Evolutionary conservation across 2,329 filamentous ascomycete genomes (phyloP).

Genomic region (Hypoxylon sp.): DNA sequence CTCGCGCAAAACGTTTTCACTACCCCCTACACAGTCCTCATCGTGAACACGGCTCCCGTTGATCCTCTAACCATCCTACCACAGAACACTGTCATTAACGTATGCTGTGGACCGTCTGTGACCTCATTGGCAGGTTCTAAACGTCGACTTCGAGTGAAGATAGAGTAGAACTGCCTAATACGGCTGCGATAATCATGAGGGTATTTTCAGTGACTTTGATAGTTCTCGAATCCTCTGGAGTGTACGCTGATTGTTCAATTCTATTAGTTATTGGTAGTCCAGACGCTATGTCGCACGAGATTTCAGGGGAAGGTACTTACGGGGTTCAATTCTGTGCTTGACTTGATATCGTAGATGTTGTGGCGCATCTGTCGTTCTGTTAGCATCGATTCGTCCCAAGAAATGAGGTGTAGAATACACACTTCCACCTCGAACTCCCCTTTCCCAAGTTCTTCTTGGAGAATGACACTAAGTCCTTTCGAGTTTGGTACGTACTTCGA

Average conservation of each 20-base stretch:
- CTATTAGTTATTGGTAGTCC: not conserved
- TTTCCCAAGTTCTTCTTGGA: constrained; percentile 2
- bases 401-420: no score
- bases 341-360: constrained; percentile 11
- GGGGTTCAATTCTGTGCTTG: not conserved
- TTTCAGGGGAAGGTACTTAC: not conserved
- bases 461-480: constrained; percentile 2
- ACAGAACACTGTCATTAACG: not conserved
- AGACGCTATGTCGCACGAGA: not conserved
- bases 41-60: no score
- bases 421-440: constrained; percentile 6
- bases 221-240: not conserved
- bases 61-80: not conserved
- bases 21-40: no score
- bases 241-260: not conserved
- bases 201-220: not conserved
- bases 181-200: not conserved
- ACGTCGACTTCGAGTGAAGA: not conserved
- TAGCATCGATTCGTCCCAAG: not conserved
- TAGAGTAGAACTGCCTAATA: not conserved
- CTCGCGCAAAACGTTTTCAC: no score
- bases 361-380: constrained; percentile 8
- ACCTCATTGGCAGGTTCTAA: not conserved
- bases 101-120: not conserved
- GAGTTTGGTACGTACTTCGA: constrained; percentile 11